Base-by-base conservation (phyloP, 805 yeast genomes). In the Komagataella pseudopastoris region DNA sequence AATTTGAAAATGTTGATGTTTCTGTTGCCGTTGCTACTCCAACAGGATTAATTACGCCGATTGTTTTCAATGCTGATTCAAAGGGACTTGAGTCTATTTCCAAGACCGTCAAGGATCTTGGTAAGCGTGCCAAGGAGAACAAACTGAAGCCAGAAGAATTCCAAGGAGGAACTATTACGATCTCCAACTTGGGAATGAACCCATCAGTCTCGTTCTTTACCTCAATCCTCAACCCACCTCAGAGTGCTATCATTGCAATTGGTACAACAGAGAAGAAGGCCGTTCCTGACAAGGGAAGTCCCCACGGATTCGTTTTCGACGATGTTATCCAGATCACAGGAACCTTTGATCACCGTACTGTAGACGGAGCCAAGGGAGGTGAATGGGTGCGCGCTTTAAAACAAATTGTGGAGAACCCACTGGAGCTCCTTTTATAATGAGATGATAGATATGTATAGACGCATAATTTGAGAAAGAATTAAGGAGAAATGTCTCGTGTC, bases 1-100 rank as follows among this genome's bases (percentile, higher is more conserved):
- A 86, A 72, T 93, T 81, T 79, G 74, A 76, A 63, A 84, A 80
- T 62, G 98, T 91, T 52, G 99, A 93, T 64, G 95, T 93, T 52
- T 89, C 98, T 22, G 97, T 91, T 55, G 99, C 99, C 45, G 99
- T 93, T 56, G 93, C 99, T 55, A 93, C 99, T 17, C 97, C 98
- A 67, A 80, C 95, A 50, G 99, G 99, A 50, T 78, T 93, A 60
- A 84, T 93, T 68, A 93, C 99, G 50, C 99, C 99, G 59, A 91
- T 93, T 62, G 90, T 93, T 59, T 83, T 81, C 70, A 76, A 83
- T 64, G 97, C 96, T 47, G 86, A 93, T 64, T 60, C 83, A 53
- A 88, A 85, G 77, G 99, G 99, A 46, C 78, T 93, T 55, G 78
- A 82, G 52, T 63, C 81, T 43, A 93, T 93, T 64, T 91, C 98